Evolutionary conservation across 179 eudicot genomes (phyloP), one percentile per base, ranked within the genome.

Genomic region (Sideroxylon spinosum): DNA sequence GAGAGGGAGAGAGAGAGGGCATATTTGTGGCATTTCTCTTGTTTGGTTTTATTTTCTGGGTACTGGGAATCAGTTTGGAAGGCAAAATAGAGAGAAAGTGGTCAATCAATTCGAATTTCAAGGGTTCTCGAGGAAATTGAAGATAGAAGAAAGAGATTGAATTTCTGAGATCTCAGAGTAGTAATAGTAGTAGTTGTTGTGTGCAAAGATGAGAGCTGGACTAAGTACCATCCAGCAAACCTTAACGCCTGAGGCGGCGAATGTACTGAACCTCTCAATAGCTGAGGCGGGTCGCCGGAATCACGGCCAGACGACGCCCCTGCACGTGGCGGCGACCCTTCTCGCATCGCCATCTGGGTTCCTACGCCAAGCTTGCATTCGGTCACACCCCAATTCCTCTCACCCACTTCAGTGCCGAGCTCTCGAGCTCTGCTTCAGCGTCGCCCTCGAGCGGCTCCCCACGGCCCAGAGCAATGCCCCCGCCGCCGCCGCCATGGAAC

Each of bases 351-450:
- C 97, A 0, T 75, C 90, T 0, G 91, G 94, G 17, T 88, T 74
- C 56, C 85, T 92, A 73, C 84, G 94, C 9, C 91, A 92, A 68
- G 97, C 97, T 0, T 92, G 97, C 70, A 87, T 90, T 81, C 86
- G 91, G 1, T 89, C 97, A 2, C 97, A 92, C 79, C 94, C 96
- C 2, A 87, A 90, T 29, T 90, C 96, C 3, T 90, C 93, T 57
- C 97, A 92, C 82, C 97, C 97, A 0, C 86, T 92, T 14, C 94
- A 92, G 89, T 92, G 97, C 81, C 78, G 97, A 0, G 97, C 97
- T 0, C 80, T 92, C 16, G 94, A 90, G 88, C 90, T 92, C 62
- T 92, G 97, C 79, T 92, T 92, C 85, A 88, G 90, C 82, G 97
- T 92, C 3, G 97, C 97, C 0, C 86, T 92, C 5, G 97, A 92